Evolutionary conservation across 768 basidiomycete genomes (phyloP), one percentile per base, ranked within the genome.

Genomic region (Kwoniella pini): DNA sequence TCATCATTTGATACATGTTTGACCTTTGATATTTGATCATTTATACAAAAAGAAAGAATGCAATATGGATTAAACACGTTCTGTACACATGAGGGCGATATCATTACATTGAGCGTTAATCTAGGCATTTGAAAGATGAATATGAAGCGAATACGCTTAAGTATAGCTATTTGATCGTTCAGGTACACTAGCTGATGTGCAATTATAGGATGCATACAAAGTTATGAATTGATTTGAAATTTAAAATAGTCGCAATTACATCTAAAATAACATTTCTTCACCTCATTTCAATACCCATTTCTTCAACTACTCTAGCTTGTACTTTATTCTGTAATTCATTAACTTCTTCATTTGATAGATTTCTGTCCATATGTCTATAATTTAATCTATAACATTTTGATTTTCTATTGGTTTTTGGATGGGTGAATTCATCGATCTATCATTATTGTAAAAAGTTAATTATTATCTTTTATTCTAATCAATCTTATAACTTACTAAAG

Each of bases 311-410:
- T 10, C 73, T 57, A 21, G 70, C 49, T n/a, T 68, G 62, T 4
- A 82, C 78, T 49, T 71, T 53, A 3, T 79, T 79, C 68, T 97
- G 91, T 49, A 95, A 79, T n/a, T 79, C 79, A 77, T 95, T 95
- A 42, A 88, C 86, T 79, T 97, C 93, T 24, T 90, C 89, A 67
- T 93, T 94, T 15, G 89, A 87, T 63, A 98, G 77, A 7, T 90
- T 91, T 77, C 92, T 91, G 78, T 98, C 95, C 93, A 98, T 95
- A 27, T 94, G 96, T 59, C 94, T 82, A 77, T 98, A 99, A 71
- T 90, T 92, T 63, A 98, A 84, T 51, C 95, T 83, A 79, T 92
- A 97, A 70, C 92, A 91, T 65, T 88, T 80, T 67, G 91, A 93
- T 53, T 83, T 84, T 43, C 86, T 84, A 26, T 83, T 82, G 2